Percentiles rank a stretch among this genome's conserved stretches.
Conservation (phyloP, 2,329 filamentous ascomycete species). For the Pestalotiopsis sp. region DNA sequence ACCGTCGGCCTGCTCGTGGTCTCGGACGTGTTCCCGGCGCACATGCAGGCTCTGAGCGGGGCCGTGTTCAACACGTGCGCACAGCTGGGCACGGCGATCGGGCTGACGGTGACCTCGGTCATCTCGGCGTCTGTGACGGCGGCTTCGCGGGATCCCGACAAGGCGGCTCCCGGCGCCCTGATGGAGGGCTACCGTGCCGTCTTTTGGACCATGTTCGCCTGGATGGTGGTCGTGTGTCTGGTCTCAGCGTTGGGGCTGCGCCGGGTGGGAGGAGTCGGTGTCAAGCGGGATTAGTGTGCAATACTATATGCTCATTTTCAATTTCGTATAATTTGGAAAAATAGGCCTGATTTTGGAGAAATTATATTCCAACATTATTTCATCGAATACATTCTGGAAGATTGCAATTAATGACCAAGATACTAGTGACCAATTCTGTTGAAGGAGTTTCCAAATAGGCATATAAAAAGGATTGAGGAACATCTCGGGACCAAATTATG, state of each 20-base stretch:
- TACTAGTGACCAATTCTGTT: too few species aligned
- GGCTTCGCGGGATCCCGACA: slow-evolving; percentile 1
- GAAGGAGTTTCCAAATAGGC: too few species aligned
- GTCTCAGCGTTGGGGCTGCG: not conserved
- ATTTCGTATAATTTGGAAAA: not conserved
- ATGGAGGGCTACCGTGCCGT: slow-evolving; percentile 12
- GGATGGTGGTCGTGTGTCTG: not conserved
- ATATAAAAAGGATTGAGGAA: too few species aligned
- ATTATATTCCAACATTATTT: too few species aligned
- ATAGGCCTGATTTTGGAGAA: too few species aligned
- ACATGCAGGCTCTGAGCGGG: slow-evolving; percentile 13
- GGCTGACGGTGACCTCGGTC: slow-evolving; percentile 10
- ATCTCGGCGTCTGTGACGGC: slow-evolving; percentile 12
- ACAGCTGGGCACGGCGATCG: slow-evolving; percentile 15
- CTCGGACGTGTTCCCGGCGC: slow-evolving; percentile 10
- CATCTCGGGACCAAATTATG: too few species aligned
- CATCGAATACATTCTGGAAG: too few species aligned
- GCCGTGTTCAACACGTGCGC: slow-evolving; percentile 16
- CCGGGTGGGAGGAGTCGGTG: not conserved
- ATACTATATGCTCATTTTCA: not conserved
- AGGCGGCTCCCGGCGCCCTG: slow-evolving; percentile 10
- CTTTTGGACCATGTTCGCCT: slow-evolving; percentile 14
- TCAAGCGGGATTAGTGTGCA: slow-evolving; percentile 1
- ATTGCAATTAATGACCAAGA: too few species aligned
- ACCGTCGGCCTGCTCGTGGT: slow-evolving; percentile 1